Percentiles rank a stretch among this genome's conserved stretches.
These are phyloP conservation scores for Botrytis sinoallii DNA, from an alignment of 2,329 filamentous ascomycete genomes.

Conservation along the genomic window DNA sequence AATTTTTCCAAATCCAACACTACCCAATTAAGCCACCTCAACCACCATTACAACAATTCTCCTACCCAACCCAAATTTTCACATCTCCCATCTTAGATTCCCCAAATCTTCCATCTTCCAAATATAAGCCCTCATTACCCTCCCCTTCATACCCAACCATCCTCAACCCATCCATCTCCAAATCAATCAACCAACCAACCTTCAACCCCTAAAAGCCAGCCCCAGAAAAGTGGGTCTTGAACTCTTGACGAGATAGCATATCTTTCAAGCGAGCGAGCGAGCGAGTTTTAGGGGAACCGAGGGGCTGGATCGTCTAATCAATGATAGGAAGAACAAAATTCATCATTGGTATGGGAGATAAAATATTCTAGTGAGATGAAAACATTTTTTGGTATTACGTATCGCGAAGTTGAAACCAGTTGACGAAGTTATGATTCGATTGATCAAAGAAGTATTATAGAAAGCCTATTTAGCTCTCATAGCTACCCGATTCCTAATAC, in stretches of 20 bases:
- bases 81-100: too few relatives aligned
- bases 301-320: too few relatives aligned
- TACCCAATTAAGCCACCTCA: background rate
- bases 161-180: too few relatives aligned
- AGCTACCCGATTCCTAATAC: background rate
- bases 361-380: background rate
- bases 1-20: background rate
- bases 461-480: background rate
- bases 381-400: too few relatives aligned
- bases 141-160: too few relatives aligned
- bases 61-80: too few relatives aligned
- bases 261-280: background rate
- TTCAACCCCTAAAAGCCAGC: background rate
- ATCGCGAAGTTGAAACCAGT: background rate
- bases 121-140: too few relatives aligned
- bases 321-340: background rate
- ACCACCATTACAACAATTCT: too few relatives aligned
- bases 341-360: rapidly evolving
- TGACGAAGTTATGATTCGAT: background rate
- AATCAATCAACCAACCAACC: too few relatives aligned
- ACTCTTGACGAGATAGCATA: background rate
- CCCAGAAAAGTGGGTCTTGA: background rate
- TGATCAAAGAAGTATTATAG: background rate
- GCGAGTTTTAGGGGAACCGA: background rate
- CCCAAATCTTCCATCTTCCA: too few relatives aligned